A percentile compares a stretch with the other conserved stretches of the same genome.
Conservation (phyloP, 306 rosid species). For the Acmispon strigosus region DNA sequence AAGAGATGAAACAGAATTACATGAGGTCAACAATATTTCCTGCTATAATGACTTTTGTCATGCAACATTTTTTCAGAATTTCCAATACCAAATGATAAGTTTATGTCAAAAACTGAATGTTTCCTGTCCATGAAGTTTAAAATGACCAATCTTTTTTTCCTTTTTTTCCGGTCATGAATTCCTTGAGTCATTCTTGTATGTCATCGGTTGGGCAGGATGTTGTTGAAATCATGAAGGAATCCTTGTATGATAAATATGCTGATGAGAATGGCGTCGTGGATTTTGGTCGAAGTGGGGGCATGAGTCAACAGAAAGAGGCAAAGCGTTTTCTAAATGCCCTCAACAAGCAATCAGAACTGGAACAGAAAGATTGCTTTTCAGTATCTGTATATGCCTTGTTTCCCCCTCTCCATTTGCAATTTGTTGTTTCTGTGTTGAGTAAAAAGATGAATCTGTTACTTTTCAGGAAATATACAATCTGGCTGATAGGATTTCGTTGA, state of each 20-base stretch:
- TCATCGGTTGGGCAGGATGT: constrained; percentile 61
- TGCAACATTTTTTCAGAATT: neutral
- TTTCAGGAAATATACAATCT: constrained; percentile 89
- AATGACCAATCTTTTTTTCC: neutral
- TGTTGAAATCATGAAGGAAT: constrained; percentile 96
- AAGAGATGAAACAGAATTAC: neutral
- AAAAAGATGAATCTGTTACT: neutral
- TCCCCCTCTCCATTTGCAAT: neutral
- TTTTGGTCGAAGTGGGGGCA: constrained; percentile 96
- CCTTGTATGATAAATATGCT: constrained; percentile 82
- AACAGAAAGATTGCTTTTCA: constrained; percentile 78
- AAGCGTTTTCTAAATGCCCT: constrained; percentile 88
- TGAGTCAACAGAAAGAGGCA: constrained; percentile 97
- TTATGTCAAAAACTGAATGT: neutral
- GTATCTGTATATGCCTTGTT: constrained; percentile 48
- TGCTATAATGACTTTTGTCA: neutral
- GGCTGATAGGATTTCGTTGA: constrained; percentile 72
- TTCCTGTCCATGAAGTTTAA: constrained; percentile 9
- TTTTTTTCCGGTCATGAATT: neutral
- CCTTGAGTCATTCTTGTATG: constrained; percentile 12
- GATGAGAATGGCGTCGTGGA: constrained; percentile 91
- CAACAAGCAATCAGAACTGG: constrained; percentile 82
- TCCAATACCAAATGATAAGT: neutral
- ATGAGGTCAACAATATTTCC: neutral
- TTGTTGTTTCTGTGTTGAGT: neutral